A percentile compares a stretch with the other conserved stretches of the same genome.
phyloP scores from a whole-genome alignment of 352 stramenopile species.

The Pythium aquatile region DNA sequence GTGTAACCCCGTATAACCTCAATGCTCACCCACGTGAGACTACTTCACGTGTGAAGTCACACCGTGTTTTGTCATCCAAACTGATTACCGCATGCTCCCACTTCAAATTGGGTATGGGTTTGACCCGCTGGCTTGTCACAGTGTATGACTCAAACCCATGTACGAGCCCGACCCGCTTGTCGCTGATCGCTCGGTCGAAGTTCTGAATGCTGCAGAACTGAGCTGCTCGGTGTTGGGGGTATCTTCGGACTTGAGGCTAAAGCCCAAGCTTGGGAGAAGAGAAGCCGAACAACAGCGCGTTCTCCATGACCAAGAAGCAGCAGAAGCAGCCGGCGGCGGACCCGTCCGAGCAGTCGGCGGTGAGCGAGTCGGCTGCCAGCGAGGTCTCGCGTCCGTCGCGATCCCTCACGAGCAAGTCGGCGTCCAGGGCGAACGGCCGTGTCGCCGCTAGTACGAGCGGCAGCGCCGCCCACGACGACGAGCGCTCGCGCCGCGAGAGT shows the following conservation, averaged over 20 bases:
- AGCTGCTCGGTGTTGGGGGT: neutral
- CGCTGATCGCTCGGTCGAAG: slow-evolving; percentile 14
- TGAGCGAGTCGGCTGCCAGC: slow-evolving; percentile 11
- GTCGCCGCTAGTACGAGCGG: neutral
- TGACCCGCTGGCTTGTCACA: neutral
- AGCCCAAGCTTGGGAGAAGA: neutral
- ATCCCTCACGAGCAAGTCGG: slow-evolving; percentile 9
- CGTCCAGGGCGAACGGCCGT: neutral
- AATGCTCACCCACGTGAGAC: neutral
- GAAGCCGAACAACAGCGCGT: slow-evolving; percentile 1
- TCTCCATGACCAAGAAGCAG: slow-evolving; percentile 24
- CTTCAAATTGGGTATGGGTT: slow-evolving; percentile 29
- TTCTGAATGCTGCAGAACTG: slow-evolving; percentile 13
- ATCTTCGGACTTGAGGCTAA: neutral
- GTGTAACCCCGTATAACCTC: slow-evolving; percentile 2
- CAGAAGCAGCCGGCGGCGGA: slow-evolving; percentile 12
- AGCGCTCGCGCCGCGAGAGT: slow-evolving; percentile 13
- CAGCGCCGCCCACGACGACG: neutral
- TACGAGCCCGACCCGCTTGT: slow-evolving; percentile 21
- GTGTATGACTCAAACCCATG: slow-evolving; percentile 24
- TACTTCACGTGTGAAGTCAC: neutral
- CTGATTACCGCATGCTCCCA: slow-evolving; percentile 1
- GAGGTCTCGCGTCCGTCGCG: slow-evolving; percentile 15
- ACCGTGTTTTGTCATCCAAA: neutral
- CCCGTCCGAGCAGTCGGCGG: slow-evolving; percentile 21